Percentiles rank a stretch among this genome's conserved stretches.
Conservation (phyloP, 1,284 basidiomycete genomes). For the Phlebopus sp. region DNA sequence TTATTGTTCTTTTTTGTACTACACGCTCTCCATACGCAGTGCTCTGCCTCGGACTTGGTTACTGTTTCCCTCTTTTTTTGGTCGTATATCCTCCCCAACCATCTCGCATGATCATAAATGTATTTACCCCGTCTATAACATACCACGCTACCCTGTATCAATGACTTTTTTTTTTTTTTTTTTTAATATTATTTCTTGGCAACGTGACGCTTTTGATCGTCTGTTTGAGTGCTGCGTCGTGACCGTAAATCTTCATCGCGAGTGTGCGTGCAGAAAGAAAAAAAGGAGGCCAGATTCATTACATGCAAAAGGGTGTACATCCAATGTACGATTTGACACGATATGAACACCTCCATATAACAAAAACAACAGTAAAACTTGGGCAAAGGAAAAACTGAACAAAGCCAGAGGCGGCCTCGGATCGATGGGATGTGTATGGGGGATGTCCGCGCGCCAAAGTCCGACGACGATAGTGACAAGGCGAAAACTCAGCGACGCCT, state of each 20-base stretch:
- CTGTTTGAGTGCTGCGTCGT: not conserved
- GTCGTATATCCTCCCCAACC: constrained; percentile 7
- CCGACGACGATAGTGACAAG: not conserved
- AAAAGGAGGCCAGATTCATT: no score
- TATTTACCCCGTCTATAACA: constrained; percentile 5
- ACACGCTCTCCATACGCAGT: not conserved
- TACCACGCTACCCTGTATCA: constrained; percentile 23
- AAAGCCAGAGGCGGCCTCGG: not conserved
- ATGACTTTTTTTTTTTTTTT: constrained; percentile 11
- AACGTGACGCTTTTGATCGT: not conserved
- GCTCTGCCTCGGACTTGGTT: no score
- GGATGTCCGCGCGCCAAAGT: not conserved
- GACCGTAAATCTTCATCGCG: no score
- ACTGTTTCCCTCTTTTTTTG: no score
- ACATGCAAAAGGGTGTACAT: no score
- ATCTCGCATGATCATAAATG: constrained; percentile 16
- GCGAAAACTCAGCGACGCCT: constrained; percentile 27
- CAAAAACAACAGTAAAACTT: not conserved
- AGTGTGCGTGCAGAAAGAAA: no score
- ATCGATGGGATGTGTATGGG: no score
- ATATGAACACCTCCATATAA: not conserved
- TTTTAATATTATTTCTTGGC: not conserved
- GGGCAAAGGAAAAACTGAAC: not conserved
- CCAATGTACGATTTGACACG: no score
- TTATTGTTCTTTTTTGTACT: constrained; percentile 1